These are phyloP conservation scores for Starmerella ratchasimensis DNA, from an alignment of 805 yeast species.

Conservation along the genomic window DNA sequence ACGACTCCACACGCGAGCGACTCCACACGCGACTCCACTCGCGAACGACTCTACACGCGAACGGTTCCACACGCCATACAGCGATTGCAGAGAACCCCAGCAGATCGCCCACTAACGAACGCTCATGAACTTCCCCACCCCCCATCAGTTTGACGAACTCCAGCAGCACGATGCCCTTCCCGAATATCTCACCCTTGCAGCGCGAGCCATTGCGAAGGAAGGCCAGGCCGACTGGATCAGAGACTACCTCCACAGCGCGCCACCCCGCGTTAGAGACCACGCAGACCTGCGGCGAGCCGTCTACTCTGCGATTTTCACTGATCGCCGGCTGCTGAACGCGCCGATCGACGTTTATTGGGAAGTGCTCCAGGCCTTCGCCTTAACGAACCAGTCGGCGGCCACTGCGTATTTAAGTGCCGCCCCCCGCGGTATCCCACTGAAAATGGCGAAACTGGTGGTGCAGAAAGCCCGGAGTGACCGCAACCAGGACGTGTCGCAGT, in stretches of 20 bases:
- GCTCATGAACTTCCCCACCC: too few relatives aligned
- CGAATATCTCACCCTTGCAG: not conserved
- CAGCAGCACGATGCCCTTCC: not conserved
- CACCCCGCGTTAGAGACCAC: not conserved
- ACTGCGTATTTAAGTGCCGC: slow-evolving; percentile 7
- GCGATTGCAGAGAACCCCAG: too few relatives aligned
- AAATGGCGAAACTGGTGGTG: slow-evolving; percentile 11
- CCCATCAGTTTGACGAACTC: too few relatives aligned
- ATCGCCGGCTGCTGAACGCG: slow-evolving; percentile 6
- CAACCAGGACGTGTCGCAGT: not conserved
- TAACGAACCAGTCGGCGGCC: slow-evolving; percentile 11
- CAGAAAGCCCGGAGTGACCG: slow-evolving; percentile 7
- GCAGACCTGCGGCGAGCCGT: slow-evolving; percentile 11
- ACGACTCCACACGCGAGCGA: too few relatives aligned
- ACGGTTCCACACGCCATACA: too few relatives aligned
- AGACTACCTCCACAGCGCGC: slow-evolving; percentile 1
- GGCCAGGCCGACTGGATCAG: slow-evolving; percentile 4
- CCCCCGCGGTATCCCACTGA: slow-evolving; percentile 13
- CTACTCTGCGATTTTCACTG: slow-evolving; percentile 4
- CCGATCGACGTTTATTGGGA: slow-evolving; percentile 22
- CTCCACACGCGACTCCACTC: too few relatives aligned
- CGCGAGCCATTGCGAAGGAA: not conserved
- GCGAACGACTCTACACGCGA: too few relatives aligned
- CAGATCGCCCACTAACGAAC: too few relatives aligned
- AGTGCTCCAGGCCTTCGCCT: slow-evolving; percentile 19